Base-by-base conservation (phyloP, 148 eudicot species). In the Heliosperma pusillum region DNA sequence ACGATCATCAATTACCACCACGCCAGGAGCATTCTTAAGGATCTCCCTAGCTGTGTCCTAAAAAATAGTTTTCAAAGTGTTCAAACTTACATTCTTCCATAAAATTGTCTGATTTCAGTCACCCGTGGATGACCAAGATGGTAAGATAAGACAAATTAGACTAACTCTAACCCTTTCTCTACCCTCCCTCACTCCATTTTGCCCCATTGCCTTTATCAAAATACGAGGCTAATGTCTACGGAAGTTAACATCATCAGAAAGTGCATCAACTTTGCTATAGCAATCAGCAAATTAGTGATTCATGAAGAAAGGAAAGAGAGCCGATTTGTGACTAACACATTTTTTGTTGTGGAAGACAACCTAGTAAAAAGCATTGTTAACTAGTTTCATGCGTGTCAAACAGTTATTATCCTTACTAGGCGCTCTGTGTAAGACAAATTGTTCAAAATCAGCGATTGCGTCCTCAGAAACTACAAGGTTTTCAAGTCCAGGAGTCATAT, bases 1-100 rank as follows among this genome's bases (percentile, higher is more conserved):
- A 15, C 73, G 73, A 26, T 70, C 73, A 26, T 70, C 73, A 9
- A 70, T 70, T 15, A 70, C 73, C 15, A 70, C 60, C 20, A 70
- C 73, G 15, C 73, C 73, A 52, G 73, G 90, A 53, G 99, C 97
- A 42, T 82, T 88, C 79, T 73, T 86, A 69, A 95, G 86, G 76
- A 95, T 70, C 40, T 70, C 60, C 9, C 19, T 50, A 0, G 73
- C 73, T 16, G 73, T 50, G n/a, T 47, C 73, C 73, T 70, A 26
- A 26, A 50, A 52, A 0, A 50, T 7, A 50, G 42, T 12, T 24
- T 45, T 15, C 57, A 13, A 47, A 69, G 0, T 24, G 12, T 66
- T 66, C 13, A 66, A 21, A 66, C 16, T n/a, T 21, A 66, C n/a
- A 66, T 33, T 30, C 21, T 26, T 26, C 1, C 40, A 10, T 2